A percentile compares a stretch with the other conserved stretches of the same genome.
Conservation (phyloP, 176 grass and related monocot genomes). For the Oryza rufipogon region DNA sequence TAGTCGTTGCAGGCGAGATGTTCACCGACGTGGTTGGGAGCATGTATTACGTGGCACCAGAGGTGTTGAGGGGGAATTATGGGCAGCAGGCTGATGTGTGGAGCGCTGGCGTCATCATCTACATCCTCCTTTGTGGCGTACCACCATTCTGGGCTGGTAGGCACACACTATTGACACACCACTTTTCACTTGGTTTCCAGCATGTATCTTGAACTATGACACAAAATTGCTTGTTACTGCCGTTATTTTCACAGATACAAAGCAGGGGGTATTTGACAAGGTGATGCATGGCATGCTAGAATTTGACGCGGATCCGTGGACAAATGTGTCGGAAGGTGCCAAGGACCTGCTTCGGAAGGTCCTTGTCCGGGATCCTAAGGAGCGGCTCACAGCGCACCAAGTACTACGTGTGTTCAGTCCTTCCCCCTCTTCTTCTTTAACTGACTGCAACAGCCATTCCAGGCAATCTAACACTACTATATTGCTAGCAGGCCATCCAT, state of each 20-base stretch:
- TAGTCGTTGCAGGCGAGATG: constrained; percentile 28
- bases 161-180: too few species aligned
- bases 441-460: background rate
- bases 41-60: constrained; percentile 56
- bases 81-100: constrained; percentile 56
- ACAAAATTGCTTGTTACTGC: too few species aligned
- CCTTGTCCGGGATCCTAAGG: constrained; percentile 52
- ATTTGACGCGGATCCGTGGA: constrained; percentile 57
- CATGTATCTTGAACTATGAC: background rate
- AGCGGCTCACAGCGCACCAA: constrained; percentile 50
- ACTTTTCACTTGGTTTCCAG: background rate
- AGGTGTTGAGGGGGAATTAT: constrained; percentile 55
- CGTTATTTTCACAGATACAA: constrained; percentile 22
- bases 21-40: constrained; percentile 60
- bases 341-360: constrained; percentile 58
- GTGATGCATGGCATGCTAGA: constrained; percentile 55
- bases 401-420: constrained; percentile 37
- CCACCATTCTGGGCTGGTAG: constrained; percentile 56
- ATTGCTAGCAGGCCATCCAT: constrained; percentile 40
- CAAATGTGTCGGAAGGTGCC: constrained; percentile 39
- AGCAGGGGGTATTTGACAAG: constrained; percentile 60
- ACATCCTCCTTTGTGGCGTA: constrained; percentile 59
- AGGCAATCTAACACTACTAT: background rate
- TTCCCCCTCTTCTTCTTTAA: background rate
- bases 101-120: constrained; percentile 53